Conservation (phyloP, 176 grass and related monocot species). For the Zea luxurians region DNA sequence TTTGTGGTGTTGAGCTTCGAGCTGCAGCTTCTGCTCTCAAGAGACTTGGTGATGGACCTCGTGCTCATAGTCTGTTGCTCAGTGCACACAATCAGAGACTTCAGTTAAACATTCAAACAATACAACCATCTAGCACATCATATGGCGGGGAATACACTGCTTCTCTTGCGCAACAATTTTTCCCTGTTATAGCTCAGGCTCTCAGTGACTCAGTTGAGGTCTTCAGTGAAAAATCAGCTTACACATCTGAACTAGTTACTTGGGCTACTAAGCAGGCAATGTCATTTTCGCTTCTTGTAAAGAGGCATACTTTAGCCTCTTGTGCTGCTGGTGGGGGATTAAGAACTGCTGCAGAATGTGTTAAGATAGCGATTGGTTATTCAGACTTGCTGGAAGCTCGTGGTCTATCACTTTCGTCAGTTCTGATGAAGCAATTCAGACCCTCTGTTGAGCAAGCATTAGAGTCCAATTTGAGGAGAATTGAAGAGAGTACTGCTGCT, state of each 20-base stretch:
- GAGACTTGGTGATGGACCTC: slow-evolving; percentile 82
- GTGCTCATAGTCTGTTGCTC: slow-evolving; percentile 80
- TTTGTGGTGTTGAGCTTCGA: slow-evolving; percentile 71
- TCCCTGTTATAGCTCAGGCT: slow-evolving; percentile 79
- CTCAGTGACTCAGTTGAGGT: slow-evolving; percentile 77
- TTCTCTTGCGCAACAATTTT: slow-evolving; percentile 83
- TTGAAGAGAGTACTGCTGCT: slow-evolving; percentile 84
- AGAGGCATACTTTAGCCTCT: slow-evolving; percentile 77
- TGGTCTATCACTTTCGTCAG: slow-evolving; percentile 75
- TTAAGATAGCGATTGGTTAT: slow-evolving; percentile 85
- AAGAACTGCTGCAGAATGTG: slow-evolving; percentile 71
- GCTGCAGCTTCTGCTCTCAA: slow-evolving; percentile 86
- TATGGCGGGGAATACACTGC: slow-evolving; percentile 77
- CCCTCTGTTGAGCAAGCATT: slow-evolving; percentile 86
- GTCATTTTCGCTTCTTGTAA: slow-evolving; percentile 73
- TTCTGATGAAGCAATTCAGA: slow-evolving; percentile 80
- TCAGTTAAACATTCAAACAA: slow-evolving; percentile 79
- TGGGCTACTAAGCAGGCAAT: slow-evolving; percentile 75
- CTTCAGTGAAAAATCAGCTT: slow-evolving; percentile 77
- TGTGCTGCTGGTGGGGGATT: slow-evolving; percentile 82
- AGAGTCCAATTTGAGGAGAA: slow-evolving; percentile 85
- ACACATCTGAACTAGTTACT: slow-evolving; percentile 78
- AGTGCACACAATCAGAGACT: slow-evolving; percentile 89
- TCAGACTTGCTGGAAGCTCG: slow-evolving; percentile 77
- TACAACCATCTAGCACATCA: slow-evolving; percentile 66